Percentiles rank a stretch among this genome's conserved stretches.
phyloP scores from a whole-genome alignment of 2,329 filamentous ascomycete genomes.

The Alternaria consortialis region DNA sequence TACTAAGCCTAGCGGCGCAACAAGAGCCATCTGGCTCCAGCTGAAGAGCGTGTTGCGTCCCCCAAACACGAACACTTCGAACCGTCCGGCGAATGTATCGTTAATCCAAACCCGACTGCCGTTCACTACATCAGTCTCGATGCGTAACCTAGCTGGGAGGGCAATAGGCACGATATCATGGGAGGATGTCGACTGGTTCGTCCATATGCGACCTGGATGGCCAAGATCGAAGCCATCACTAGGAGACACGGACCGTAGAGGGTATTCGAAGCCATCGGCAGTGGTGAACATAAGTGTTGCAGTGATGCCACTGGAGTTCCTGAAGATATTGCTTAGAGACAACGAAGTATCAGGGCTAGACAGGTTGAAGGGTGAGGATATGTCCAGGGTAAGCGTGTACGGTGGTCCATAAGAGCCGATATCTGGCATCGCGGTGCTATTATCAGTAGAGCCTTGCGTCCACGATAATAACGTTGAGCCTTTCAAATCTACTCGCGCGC shows the following conservation, averaged over 20 bases:
- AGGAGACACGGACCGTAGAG: slow-evolving; percentile 57
- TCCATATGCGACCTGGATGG: slow-evolving; percentile 63
- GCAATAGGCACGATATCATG: slow-evolving; percentile 55
- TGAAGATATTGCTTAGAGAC: slow-evolving; percentile 36
- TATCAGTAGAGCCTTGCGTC: slow-evolving; percentile 27
- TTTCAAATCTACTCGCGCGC: slow-evolving; percentile 10
- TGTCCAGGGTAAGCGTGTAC: slow-evolving; percentile 54
- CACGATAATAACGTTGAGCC: slow-evolving; percentile 44
- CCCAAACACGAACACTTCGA: slow-evolving; percentile 65
- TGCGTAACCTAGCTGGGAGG: slow-evolving; percentile 48
- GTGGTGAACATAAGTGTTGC: slow-evolving; percentile 55
- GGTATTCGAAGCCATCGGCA: slow-evolving; percentile 54
- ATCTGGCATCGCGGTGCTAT: slow-evolving; percentile 30
- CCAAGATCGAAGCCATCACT: slow-evolving; percentile 57
- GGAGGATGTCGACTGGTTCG: slow-evolving; percentile 57
- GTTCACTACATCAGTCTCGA: slow-evolving; percentile 57
- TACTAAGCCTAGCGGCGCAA: slow-evolving; percentile 57
- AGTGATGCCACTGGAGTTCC: slow-evolving; percentile 19
- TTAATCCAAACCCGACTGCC: slow-evolving; percentile 62
- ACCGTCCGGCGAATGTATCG: slow-evolving; percentile 58
- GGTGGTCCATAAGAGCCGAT: slow-evolving; percentile 58
- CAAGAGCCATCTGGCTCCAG: slow-evolving; percentile 67
- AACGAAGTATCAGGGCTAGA: slow-evolving; percentile 57
- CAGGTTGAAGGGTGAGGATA: slow-evolving; percentile 57
- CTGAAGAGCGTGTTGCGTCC: slow-evolving; percentile 62